Evolutionary conservation across 179 eudicot species (phyloP).

Genomic region (Spinacia oleracea): DNA sequence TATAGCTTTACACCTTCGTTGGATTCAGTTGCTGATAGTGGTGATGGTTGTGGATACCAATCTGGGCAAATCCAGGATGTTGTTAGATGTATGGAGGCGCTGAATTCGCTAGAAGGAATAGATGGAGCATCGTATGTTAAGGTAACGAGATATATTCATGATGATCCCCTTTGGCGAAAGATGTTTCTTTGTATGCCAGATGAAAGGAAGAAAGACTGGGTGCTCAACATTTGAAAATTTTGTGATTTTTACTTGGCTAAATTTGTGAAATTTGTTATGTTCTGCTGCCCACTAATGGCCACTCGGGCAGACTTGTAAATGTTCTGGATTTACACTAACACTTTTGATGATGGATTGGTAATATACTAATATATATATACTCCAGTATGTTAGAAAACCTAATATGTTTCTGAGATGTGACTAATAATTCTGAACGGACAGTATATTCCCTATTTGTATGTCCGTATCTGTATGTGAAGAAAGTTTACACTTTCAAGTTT

Average conservation of each 20-base stretch:
- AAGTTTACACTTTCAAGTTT: too few relatives aligned
- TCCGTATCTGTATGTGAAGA: too few relatives aligned
- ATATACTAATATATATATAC: too few relatives aligned
- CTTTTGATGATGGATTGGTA: neutral
- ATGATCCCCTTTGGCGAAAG: constrained; percentile 38
- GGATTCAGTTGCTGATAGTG: constrained; percentile 36
- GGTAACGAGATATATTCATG: constrained; percentile 34
- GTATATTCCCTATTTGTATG: too few relatives aligned
- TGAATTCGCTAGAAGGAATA: constrained; percentile 34
- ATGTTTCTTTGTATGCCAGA: constrained; percentile 44
- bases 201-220: constrained; percentile 43
- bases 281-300: neutral
- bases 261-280: neutral
- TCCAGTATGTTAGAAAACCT: too few relatives aligned
- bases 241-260: neutral
- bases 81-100: constrained; percentile 37
- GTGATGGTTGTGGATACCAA: constrained; percentile 26
- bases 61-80: constrained; percentile 31
- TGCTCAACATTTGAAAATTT: constrained; percentile 34
- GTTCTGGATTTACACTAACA: neutral
- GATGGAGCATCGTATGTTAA: constrained; percentile 35
- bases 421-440: too few relatives aligned
- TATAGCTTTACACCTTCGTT: constrained; percentile 24
- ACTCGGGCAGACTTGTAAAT: neutral
- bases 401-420: neutral